Evolutionary conservation across 208 protist genomes (phyloP).

Genomic region (Leishmania mexicana): DNA sequence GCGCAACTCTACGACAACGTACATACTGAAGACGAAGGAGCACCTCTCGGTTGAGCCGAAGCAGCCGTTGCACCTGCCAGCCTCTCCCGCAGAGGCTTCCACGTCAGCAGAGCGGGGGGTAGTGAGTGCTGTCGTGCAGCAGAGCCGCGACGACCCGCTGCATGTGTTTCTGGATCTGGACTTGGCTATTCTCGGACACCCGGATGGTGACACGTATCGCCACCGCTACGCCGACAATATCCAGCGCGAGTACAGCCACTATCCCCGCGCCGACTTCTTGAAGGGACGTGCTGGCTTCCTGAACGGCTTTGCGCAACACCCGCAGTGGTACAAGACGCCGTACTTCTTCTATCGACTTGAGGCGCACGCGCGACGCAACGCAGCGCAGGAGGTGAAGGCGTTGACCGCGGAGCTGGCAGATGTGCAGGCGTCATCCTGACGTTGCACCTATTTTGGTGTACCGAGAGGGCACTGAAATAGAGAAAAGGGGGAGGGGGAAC

Average conservation of each 20-base stretch:
- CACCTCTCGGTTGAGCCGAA: constrained; percentile 23
- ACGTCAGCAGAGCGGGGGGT: neutral
- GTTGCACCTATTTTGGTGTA: neutral
- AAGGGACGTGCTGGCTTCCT: constrained; percentile 60
- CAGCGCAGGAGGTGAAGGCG: constrained; percentile 35
- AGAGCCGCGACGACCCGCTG: constrained; percentile 16
- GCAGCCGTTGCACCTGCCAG: constrained; percentile 6
- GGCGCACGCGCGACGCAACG: constrained; percentile 50
- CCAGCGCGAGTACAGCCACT: constrained; percentile 63
- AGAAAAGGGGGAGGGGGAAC: neutral
- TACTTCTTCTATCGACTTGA: constrained; percentile 73
- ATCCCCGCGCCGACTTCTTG: constrained; percentile 41
- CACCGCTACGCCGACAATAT: constrained; percentile 53
- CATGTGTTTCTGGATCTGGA: constrained; percentile 77
- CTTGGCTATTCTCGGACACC: constrained; percentile 64
- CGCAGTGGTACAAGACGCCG: constrained; percentile 74
- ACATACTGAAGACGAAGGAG: constrained; percentile 33
- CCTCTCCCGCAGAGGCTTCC: neutral
- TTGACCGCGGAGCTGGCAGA: constrained; percentile 29
- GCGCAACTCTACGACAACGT: constrained; percentile 13
- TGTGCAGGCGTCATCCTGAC: neutral
- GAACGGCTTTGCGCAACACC: constrained; percentile 35
- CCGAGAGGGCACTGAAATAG: neutral
- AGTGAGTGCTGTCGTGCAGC: neutral
- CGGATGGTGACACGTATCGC: constrained; percentile 25